Evolutionary conservation across 2,329 filamentous ascomycete species (phyloP), one percentile per base, ranked within the genome.

Genomic region (Phoma sp.): DNA sequence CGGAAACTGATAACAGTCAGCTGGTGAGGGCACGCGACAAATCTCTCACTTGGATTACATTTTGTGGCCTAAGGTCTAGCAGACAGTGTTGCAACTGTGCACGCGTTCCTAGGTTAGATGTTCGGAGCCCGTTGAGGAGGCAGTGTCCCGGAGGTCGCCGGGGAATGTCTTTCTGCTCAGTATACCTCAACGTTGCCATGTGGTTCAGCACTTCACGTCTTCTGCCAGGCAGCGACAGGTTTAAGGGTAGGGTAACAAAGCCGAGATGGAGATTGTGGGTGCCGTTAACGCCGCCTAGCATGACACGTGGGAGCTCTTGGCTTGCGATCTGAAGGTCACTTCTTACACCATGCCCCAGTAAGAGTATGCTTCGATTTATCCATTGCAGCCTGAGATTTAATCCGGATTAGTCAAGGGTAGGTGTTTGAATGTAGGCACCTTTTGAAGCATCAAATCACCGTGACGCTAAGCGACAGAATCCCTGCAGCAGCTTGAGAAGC

Each of bases 391-490:
- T 45, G 39, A 15, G 29, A 40, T 12, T 25, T 30, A 17, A 15
- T 29, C 34, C 17, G 34, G 29, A 18, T 39, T 10, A n/a, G 33
- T 18, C 45, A 30, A 39, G 39, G 39, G 21, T 42, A 26, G 23
- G 23, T 45, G 51, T 49, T 42, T 34, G 51, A 21, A 32, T 38
- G 40, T 40, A 54, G 51, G 38, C 40, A 47, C 25, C 37, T 21
- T n/a, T 54, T 26, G 45, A 54, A 21, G 29, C 33, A 54, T 45
- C 51, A 40, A 53, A 54, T 54, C 51, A 54, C 45, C 46, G 51
- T 45, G 34, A 49, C 9, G 45, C 45, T 54, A 45, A 54, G 45
- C 51, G 51, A 54, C 34, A 9, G 12, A n/a, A 54, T 21, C 51
- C 51, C 45, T 54, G 51, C 34, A 54, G 39, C 20, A 28, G 17